Evolutionary conservation across 1,284 basidiomycete species (phyloP), one percentile per base, ranked within the genome.

Genomic region (Mrakiaceae sp.): DNA sequence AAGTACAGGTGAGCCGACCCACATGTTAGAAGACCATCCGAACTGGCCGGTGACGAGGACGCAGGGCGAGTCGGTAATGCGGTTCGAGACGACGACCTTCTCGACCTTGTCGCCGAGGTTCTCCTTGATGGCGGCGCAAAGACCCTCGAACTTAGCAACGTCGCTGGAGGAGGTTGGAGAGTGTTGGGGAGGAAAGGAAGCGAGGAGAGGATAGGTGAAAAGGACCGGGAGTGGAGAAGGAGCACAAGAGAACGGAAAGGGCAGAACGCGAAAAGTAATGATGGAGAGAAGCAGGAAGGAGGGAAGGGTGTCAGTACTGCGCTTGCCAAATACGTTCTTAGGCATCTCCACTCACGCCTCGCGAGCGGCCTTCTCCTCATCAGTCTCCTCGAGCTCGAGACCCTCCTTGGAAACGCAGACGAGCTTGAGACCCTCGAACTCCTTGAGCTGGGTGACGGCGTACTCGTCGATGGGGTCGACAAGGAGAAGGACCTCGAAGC

Each of bases 1-100:
- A 40, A 10, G 11, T 3, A 47, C 62, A 47, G 46, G 60, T 14
- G 27, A 63, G 62, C 58, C 4, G 11, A 77, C 81, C 42, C 68
- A 84, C 94, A 98, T 97, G 85, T 98, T 98, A 70, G 94, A 93
- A 58, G 93, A 97, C 96, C 96, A 98, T 68, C 95, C 94, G 78
- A 97, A 98, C 77, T 97, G 93, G 69, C 94, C 95, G 70, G 96
- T 98, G 75, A 98, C 95, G 74, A 96, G 87, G 53, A 96, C 91
- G 74, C 91, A 95, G 66, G 93, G 93, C 43, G 93, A 96, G 79
- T 95, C 90, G 74, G 84, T 83, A 81, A 97, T 94, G 79, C 95
- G 92, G 86, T 96, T 98, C 63, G 96, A 98, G 72, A 98, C 83
- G 70, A 97, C 85, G 50, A 98, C 96, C 85, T 98, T 98, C 85